Evolutionary conservation across 164 flowering plant species (phyloP), one percentile per base, ranked within the genome.

Genomic region (Nymphaea colorata): DNA sequence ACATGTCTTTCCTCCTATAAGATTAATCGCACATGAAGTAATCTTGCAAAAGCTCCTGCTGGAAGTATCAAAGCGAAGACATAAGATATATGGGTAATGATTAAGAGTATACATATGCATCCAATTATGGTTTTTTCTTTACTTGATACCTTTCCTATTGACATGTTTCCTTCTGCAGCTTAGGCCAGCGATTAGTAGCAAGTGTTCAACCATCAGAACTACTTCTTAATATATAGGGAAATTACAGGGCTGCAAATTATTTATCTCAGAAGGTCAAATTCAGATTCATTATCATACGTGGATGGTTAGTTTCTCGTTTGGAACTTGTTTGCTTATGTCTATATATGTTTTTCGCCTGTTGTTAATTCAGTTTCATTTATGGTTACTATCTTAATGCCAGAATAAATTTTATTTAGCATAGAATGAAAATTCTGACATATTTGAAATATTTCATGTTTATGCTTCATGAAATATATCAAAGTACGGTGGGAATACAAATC

Each of bases 181-280:
- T 93, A 72, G 98, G 96, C 16, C 70, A 85, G 83, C 62, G 64
- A 68, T 82, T 93, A 44, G 72, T 93, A 71, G 71, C 97, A 41
- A 78, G 88, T 44, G 96, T 93, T 41, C 87, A 87, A 75, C 98
- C 98, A 0, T 89, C 98, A 4, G 98, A 93, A 81, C 80, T 80
- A 25, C 87, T 93, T 72, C 71, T 93, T 75, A 64, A 88, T 93
- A 68, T 67, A 94, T 2, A 93, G 88, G 80, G 97, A 93, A 47
- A 83, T 84, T 55, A 77, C 83, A 4, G 51, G 66, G 43, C 85
- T 91, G 65, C 88, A 93, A 67, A 70, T 93, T 51, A 79, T 79
- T 14, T 88, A 80, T 68, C 97, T 97, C 0, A 67, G 80, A 36
- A 91, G 98, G 98, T 89, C 17, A n/a, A 16, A 62, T 68, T 55